Evolutionary conservation across 2,329 filamentous ascomycete species (phyloP), one percentile per base, ranked within the genome.

Genomic region (Dactylellina sp.): DNA sequence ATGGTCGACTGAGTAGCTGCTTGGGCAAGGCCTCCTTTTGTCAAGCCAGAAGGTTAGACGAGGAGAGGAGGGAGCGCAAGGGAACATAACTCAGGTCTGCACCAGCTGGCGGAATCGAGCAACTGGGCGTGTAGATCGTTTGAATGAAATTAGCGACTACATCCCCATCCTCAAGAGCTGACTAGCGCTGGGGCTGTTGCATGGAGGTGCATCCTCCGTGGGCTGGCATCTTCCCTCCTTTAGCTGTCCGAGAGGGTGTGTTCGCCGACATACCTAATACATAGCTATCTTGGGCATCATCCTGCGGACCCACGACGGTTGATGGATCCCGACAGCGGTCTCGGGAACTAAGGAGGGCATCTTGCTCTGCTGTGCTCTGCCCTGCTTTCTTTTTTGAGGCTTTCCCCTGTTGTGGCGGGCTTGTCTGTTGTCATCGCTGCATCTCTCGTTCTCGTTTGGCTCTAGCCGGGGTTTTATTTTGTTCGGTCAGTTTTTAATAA

Each of bases 351-450:
- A 32, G 28, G 9, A 32, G 9, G 28, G 28, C 28, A 32, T 57
- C 28, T 7, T 18, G 9, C 18, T 56, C 7, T n/a, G n/a, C n/a
- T n/a, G n/a, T n/a, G n/a, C n/a, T n/a, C n/a, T n/a, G n/a, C 6
- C 25, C 24, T 46, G 46, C 22, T 44, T 47, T 46, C 39, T 18
- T 35, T 60, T 47, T 46, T 32, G n/a, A 22, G 32, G 20, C 32
- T 63, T 59, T 40, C 55, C 24, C 35, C 32, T 53, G 59, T 46
- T 52, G 49, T 72, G 62, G 56, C 46, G 6, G 22, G 49, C 56
- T 49, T 71, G 32, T 59, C 42, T 72, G 52, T 59, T 72, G 56
- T 72, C 68, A 60, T 65, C 52, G 46, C 16, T 65, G 37, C 39
- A 47, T 37, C 37, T 56, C 28, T 46, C 20, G 20, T 44, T n/a